Base-by-base conservation (phyloP, 768 basidiomycete species). In the Lactarius deliciosus region DNA sequence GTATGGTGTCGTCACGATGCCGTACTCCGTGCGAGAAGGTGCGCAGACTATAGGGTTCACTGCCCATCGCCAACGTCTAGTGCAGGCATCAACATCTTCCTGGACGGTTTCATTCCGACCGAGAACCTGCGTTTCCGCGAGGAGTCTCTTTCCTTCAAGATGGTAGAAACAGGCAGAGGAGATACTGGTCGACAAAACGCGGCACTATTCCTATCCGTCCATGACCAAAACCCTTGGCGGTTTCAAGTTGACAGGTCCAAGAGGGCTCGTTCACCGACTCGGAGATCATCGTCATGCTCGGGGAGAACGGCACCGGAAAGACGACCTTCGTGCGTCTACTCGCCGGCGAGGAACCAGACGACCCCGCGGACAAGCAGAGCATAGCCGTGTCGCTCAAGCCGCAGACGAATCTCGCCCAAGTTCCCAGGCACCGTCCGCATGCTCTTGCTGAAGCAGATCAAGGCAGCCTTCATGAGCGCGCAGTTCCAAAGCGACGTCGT, bases 1-100 rank as follows among this genome's bases (percentile, higher is more conserved):
- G 86, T 98, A 97, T 73, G 95, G 97, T 75, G 97, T 99, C 38
- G 97, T 98, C 15, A 99, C 97, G 6, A 96, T 98, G 94, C 97
- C 97, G 43, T 94, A 88, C 75, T 97, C 96, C 34, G 96, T 98
- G 65, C 88, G 97, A 67, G 97, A 99, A 90, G 95, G 94, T 92
- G 66, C 22, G 81, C 72, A 22, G 59, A 61, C 20, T 2, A 28
- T 22, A 64, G 55, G 55, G 58, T 43, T 61, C 36, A 18, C 20
- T 47, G 15, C n/a, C 45, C 28, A 45, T 43, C 22, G 41, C 68
- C 57, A 34, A 69, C 50, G 54, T 32, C 50, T 58, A 15, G 58
- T 25, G 11, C 71, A 95, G 94, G 96, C 70, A 98, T 99, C 81
- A 99, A 99, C 79, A 98, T 98, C 75, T 99, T 99, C 86, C 82